A percentile compares a stretch with the other conserved stretches of the same genome.
Conservation (phyloP, 108 stramenopile species). For the Phaeodactylum tricornutum region DNA sequence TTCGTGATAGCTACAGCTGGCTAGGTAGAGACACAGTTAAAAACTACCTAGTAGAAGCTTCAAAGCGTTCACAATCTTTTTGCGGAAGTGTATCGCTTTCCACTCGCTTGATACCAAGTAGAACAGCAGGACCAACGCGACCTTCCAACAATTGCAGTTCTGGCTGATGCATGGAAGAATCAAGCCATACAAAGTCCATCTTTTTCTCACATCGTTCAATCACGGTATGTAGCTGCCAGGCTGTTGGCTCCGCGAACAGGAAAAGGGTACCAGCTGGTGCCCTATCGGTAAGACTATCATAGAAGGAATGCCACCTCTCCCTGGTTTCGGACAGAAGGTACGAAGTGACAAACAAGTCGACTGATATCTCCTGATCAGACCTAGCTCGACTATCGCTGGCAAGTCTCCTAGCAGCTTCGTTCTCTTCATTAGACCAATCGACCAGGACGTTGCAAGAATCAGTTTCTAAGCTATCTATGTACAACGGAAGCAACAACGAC, state of each 20-base stretch:
- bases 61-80: too few species aligned
- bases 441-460: neutral
- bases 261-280: constrained; percentile 35
- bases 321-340: constrained; percentile 69
- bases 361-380: neutral
- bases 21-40: neutral
- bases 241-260: constrained; percentile 58
- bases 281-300: constrained; percentile 21
- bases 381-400: neutral
- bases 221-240: constrained; percentile 65
- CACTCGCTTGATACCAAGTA: constrained; percentile 45
- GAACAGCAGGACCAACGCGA: constrained; percentile 50
- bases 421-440: too few species aligned
- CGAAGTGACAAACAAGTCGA: constrained; percentile 46
- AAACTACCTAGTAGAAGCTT: too few species aligned
- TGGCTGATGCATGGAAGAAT: constrained; percentile 54
- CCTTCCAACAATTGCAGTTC: constrained; percentile 44
- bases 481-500: constrained; percentile 20
- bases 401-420: neutral
- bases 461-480: constrained; percentile 1
- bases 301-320: constrained; percentile 48
- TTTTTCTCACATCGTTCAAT: constrained; percentile 12
- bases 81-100: too few species aligned
- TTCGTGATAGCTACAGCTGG: neutral
- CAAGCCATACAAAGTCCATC: constrained; percentile 54